phyloP scores from a whole-genome alignment of 2,329 filamentous ascomycete species.

The Paraphoma sp. region DNA sequence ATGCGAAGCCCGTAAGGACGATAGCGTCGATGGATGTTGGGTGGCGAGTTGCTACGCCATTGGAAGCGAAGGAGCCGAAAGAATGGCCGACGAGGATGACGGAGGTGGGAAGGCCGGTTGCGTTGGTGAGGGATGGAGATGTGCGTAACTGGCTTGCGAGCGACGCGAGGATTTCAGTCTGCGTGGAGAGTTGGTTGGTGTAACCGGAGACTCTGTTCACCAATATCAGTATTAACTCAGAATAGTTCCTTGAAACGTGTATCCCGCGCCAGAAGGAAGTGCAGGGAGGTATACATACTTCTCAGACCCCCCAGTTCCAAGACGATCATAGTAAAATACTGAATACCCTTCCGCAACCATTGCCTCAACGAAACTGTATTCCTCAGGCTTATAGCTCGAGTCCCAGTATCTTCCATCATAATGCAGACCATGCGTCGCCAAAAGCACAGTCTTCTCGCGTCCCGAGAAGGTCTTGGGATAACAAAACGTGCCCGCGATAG shows the following conservation, averaged over 20 bases:
- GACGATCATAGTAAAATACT: background rate
- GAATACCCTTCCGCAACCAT: background rate
- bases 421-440: background rate
- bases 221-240: too few species aligned
- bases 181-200: background rate
- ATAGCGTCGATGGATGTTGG: background rate
- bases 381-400: background rate
- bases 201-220: background rate
- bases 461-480: background rate
- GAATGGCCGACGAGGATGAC: background rate
- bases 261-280: background rate
- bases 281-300: background rate
- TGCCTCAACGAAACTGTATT: conserved; percentile 1
- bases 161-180: background rate
- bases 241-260: background rate
- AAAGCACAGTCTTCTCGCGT: background rate
- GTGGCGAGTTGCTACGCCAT: background rate
- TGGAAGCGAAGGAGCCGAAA: background rate
- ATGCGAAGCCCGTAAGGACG: background rate
- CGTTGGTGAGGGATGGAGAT: background rate
- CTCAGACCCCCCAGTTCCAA: background rate
- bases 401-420: conserved; percentile 1
- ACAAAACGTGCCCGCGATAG: background rate
- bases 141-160: background rate
- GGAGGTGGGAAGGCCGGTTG: background rate